A percentile compares a stretch with the other conserved stretches of the same genome.
Conservation (phyloP, 495 filamentous ascomycete genomes). For the Hypomontagnella monticulosa region DNA sequence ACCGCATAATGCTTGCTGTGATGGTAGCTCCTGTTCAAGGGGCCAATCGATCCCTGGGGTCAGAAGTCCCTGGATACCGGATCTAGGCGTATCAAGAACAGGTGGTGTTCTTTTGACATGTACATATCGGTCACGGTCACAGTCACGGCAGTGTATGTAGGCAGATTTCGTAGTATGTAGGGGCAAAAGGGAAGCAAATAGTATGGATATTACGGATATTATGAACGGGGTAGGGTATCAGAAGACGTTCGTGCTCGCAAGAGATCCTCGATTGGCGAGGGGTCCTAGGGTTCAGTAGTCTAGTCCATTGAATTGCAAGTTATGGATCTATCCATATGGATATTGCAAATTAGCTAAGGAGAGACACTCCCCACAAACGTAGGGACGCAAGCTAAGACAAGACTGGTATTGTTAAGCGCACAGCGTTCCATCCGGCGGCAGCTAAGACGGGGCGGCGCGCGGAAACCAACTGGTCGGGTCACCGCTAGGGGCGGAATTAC, state of each 20-base stretch:
- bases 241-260: too few species aligned
- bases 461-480: slow-evolving; percentile 36
- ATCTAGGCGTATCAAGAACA: slow-evolving; percentile 5
- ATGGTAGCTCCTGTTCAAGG: too few species aligned
- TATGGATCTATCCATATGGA: too few species aligned
- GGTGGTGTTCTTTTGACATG: slow-evolving; percentile 17
- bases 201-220: too few species aligned
- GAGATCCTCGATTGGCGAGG: too few species aligned
- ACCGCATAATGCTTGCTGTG: too few species aligned
- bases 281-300: too few species aligned
- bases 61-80: slow-evolving; percentile 10
- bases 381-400: slow-evolving; percentile 33
- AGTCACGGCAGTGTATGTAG: background rate
- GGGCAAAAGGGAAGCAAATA: too few species aligned
- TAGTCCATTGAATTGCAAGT: too few species aligned
- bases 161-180: too few species aligned
- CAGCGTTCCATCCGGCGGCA: slow-evolving; percentile 41
- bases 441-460: slow-evolving; percentile 43
- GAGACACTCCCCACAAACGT: slow-evolving; percentile 17
- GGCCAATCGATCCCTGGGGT: background rate
- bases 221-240: too few species aligned
- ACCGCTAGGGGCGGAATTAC: slow-evolving; percentile 26
- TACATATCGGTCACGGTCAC: background rate
- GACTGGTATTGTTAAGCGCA: slow-evolving; percentile 44
- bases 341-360: background rate